Conservation (phyloP, 176 grass and related monocot species). For the Metroxylon sagu region DNA sequence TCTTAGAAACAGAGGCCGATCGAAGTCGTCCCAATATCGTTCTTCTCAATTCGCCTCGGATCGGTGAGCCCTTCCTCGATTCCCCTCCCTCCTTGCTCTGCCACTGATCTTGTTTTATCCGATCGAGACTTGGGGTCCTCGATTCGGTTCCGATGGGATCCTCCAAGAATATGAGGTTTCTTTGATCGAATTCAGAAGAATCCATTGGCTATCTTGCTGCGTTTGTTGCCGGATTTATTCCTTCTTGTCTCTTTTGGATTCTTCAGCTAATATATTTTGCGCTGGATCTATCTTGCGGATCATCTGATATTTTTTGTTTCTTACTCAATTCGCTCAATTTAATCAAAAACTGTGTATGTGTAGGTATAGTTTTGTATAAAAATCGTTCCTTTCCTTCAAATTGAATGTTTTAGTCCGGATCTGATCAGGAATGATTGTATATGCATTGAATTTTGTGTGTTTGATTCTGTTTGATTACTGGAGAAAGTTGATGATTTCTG, state of each 20-base stretch:
- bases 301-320: too few species aligned
- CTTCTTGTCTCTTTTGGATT: not conserved
- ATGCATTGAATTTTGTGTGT: slow-evolving; percentile 24
- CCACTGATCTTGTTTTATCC: too few species aligned
- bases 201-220: not conserved
- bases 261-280: not conserved
- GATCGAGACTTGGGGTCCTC: slow-evolving; percentile 9
- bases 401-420: too few species aligned
- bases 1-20: slow-evolving; percentile 22
- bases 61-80: too few species aligned
- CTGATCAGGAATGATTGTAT: slow-evolving; percentile 9
- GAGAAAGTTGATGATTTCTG: not conserved
- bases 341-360: too few species aligned
- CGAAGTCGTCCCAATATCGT: too few species aligned
- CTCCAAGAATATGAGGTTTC: not conserved
- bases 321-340: slow-evolving; percentile 28
- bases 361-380: too few species aligned
- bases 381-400: too few species aligned
- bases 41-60: too few species aligned
- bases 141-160: not conserved
- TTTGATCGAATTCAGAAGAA: not conserved
- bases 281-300: slow-evolving; percentile 35
- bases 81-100: too few species aligned
- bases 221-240: not conserved
- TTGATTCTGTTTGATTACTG: slow-evolving; percentile 28